Conservation (phyloP, 352 stramenopile genomes). For the Pilasporangium apinafurcum region DNA sequence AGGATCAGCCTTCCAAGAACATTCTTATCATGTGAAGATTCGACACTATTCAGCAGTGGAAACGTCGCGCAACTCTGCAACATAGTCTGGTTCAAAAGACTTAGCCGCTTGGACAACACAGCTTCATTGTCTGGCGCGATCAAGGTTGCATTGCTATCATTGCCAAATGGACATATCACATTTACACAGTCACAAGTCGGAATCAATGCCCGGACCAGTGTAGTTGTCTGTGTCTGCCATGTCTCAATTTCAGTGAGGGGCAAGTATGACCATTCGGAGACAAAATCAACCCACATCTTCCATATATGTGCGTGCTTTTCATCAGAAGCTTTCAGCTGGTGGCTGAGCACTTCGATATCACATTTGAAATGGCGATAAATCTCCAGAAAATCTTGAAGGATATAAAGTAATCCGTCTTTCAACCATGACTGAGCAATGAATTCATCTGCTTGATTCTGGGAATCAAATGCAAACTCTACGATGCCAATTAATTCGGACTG, state of each 20-base stretch:
- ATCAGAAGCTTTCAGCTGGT: neutral
- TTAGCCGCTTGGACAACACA: conserved; percentile 4
- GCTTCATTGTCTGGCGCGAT: neutral
- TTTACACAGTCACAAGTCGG: conserved; percentile 1
- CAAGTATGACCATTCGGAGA: conserved; percentile 2
- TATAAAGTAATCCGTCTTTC: neutral
- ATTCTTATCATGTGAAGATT: neutral
- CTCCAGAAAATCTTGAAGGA: neutral
- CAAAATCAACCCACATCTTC: conserved; percentile 3
- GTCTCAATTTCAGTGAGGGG: neutral
- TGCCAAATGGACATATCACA: neutral
- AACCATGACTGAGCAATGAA: conserved; percentile 1
- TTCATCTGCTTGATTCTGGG: conserved; percentile 1
- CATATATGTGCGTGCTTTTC: neutral
- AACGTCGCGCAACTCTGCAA: conserved; percentile 4
- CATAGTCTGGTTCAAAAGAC: conserved; percentile 4
- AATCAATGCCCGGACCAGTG: conserved; percentile 1
- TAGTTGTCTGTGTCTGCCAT: neutral
- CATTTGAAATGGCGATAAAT: neutral
- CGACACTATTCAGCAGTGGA: neutral
- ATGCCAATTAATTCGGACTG: neutral
- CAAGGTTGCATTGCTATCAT: too few relatives aligned
- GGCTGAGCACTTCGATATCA: neutral
- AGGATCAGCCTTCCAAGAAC: conserved; percentile 1
- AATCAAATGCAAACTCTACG: conserved; percentile 8